Percentiles rank a stretch among this genome's conserved stretches.
Evolutionary conservation across 2,329 filamentous ascomycete genomes (phyloP).

Genomic region (Ophiostoma novo-ulmi): DNA sequence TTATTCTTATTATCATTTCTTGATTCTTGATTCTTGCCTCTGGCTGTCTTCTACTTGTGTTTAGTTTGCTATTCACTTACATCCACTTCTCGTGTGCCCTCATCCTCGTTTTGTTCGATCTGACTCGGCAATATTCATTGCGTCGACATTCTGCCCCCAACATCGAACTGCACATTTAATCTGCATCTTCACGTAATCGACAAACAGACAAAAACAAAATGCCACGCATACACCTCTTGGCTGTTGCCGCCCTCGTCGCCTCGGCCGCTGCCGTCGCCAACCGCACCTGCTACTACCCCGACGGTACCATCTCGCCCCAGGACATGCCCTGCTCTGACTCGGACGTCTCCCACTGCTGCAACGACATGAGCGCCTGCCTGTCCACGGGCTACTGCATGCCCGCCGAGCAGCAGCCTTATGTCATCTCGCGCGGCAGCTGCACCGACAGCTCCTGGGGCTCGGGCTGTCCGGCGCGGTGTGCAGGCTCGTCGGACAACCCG

Average conservation of each 20-base stretch:
- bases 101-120: not conserved
- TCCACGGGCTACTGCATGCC: conserved; percentile 24
- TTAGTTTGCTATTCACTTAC: not conserved
- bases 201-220: not conserved
- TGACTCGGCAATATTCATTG: not conserved
- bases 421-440: conserved; percentile 25
- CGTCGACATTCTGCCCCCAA: not conserved
- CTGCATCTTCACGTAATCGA: not conserved
- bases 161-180: not conserved
- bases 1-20: not conserved
- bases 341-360: conserved; percentile 25
- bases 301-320: conserved; percentile 15
- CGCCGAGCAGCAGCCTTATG: conserved; percentile 21
- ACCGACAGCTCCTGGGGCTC: conserved; percentile 25
- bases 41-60: not conserved
- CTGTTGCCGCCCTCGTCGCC: not conserved
- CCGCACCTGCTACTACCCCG: conserved; percentile 25
- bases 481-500: conserved; percentile 16
- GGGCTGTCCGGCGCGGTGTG: conserved; percentile 23
- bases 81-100: not conserved
- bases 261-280: conserved; percentile 9
- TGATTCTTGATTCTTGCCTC: not conserved
- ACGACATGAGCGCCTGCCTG: conserved; percentile 19
- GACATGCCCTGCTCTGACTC: conserved; percentile 20
- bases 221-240: not conserved